These are phyloP conservation scores for Stereocaulon alpinum DNA, from an alignment of 495 filamentous ascomycete genomes.

Conservation along the genomic window DNA sequence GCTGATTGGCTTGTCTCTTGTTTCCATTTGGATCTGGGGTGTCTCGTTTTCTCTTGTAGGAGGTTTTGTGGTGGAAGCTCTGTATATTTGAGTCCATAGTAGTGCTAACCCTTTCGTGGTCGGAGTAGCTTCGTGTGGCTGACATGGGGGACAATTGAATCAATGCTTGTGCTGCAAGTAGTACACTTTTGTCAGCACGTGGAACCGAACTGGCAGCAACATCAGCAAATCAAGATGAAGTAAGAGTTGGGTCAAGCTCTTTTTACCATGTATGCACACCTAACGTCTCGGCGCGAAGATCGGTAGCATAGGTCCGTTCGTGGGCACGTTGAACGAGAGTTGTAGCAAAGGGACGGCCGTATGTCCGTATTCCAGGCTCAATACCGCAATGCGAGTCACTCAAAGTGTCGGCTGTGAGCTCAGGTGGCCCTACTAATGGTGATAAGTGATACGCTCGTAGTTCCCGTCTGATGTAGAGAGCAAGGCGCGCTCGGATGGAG, in stretches of 20 bases:
- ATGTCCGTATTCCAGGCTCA: neutral
- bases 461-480: neutral
- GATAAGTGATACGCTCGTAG: neutral
- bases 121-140: constrained; percentile 7
- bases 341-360: neutral
- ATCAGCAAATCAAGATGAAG: neutral
- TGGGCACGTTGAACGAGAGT: neutral
- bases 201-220: neutral
- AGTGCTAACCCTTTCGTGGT: constrained; percentile 1
- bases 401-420: neutral
- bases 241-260: neutral
- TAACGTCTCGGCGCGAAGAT: too few relatives aligned
- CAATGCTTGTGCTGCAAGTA: neutral
- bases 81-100: constrained; percentile 5
- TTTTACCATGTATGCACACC: too few relatives aligned
- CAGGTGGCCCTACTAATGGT: neutral
- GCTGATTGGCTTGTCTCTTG: constrained; percentile 6
- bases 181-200: neutral
- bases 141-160: neutral
- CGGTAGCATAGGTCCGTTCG: neutral
- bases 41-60: constrained; percentile 23
- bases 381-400: neutral
- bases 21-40: constrained; percentile 14
- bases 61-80: constrained; percentile 11
- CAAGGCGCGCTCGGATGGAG: neutral